Base-by-base conservation (phyloP, 2,329 filamentous ascomycete genomes). In the Monosporascus sp. region DNA sequence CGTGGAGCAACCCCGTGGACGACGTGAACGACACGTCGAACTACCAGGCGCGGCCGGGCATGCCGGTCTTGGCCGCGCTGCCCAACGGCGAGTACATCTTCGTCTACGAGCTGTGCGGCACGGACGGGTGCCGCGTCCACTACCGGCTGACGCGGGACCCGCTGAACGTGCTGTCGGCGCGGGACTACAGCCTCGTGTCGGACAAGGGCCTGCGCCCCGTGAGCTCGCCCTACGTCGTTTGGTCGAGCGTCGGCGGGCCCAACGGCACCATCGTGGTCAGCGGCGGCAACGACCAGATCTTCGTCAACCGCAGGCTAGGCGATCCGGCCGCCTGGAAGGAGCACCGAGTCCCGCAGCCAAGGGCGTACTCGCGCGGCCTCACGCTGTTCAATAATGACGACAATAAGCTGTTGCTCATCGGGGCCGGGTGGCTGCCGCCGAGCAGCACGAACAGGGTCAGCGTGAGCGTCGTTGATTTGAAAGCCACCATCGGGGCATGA, bases 61-160 rank as follows among this genome's bases (percentile, higher is more conserved):
- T 67, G 68, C 74, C 8, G 8, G 55, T 55, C 2, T 74, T 88
- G 14, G 73, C 77, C 1, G 64, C 76, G 62, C 74, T 88, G 73
- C 82, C 55, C 28, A 80, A 79, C 55, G 78, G 76, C 52, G 69
- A 81, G 61, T 87, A 78, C 66, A 79, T 88, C 60, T 80, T 84
- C 70, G 54, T 68, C 60, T 47, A 70, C 65, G 52, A 70, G 64
- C 9, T 65, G 45, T 62, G 60, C 50, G 60, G 76, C 14, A 63
- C 41, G 17, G 57, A 63, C 28, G 58, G 56, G 46, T 64, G 60
- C 47, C 55, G 51, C 17, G 60, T 63, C 1, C 58, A 68, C 56
- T 66, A 67, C 52, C 54, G 59, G 11, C 40, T 68, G 35, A 53
- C 64, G 18, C 46, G 46, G 17, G 49, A 54, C 43, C 65, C 64